Percentiles rank a stretch among this genome's conserved stretches.
Evolutionary conservation across 2,329 filamentous ascomycete species (phyloP).

Genomic region (Paraconiothyrium brasiliense): DNA sequence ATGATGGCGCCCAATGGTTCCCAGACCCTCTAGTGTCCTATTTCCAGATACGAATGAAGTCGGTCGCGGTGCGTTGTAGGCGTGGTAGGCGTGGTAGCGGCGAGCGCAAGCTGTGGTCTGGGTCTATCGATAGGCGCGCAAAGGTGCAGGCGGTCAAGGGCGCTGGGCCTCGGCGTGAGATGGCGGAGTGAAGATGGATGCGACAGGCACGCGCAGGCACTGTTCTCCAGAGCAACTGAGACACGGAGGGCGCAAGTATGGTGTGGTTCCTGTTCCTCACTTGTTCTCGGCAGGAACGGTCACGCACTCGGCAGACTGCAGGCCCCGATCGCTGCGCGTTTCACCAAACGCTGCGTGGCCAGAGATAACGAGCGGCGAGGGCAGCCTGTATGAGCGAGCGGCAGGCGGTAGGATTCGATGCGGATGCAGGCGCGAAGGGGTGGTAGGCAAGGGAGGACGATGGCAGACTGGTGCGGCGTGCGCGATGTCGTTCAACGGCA

Average conservation of each 20-base stretch:
- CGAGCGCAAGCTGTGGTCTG: constrained; percentile 4
- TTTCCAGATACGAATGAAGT: constrained; percentile 9
- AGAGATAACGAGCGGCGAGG: constrained; percentile 16
- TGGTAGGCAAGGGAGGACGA: background rate
- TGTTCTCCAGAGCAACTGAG: constrained; percentile 9
- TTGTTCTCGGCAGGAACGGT: constrained; percentile 14
- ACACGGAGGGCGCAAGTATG: constrained; percentile 8
- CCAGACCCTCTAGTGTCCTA: constrained; percentile 15
- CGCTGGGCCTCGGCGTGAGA: constrained; percentile 6
- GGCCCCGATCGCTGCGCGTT: constrained; percentile 42
- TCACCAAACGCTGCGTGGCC: constrained; percentile 43
- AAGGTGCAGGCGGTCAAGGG: constrained; percentile 8
- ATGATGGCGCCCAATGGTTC: constrained; percentile 32
- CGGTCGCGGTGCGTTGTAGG: constrained; percentile 6
- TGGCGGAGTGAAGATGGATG: constrained; percentile 14
- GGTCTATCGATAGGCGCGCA: constrained; percentile 25
- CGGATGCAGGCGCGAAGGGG: constrained; percentile 14
- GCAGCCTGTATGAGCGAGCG: constrained; percentile 19
- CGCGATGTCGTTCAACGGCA: background rate
- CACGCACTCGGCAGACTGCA: constrained; percentile 18
- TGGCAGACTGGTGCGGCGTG: background rate
- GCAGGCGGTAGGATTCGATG: constrained; percentile 15
- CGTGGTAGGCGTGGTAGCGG: constrained; percentile 3
- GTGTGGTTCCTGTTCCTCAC: constrained; percentile 10
- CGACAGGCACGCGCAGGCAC: constrained; percentile 15